Evolutionary conservation across 768 basidiomycete species (phyloP).

Genomic region (Tremella yokohamensis): DNA sequence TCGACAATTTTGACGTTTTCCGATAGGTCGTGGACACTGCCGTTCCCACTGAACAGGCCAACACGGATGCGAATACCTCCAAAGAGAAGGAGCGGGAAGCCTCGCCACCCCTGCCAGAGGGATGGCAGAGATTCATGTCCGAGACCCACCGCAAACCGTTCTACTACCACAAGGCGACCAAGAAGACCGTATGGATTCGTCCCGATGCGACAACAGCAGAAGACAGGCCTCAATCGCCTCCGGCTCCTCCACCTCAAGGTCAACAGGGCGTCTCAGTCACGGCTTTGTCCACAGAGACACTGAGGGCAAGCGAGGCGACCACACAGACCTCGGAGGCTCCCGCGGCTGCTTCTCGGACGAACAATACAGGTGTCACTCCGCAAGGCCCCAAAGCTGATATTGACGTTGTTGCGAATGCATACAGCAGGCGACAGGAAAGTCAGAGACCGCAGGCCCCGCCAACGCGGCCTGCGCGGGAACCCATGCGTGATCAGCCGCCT

Average conservation of each 20-base stretch:
- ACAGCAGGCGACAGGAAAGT: neutral
- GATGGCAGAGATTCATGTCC: slow-evolving; percentile 7
- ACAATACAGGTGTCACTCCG: neutral
- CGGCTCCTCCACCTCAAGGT: neutral
- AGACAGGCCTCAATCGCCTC: neutral
- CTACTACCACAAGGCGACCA: slow-evolving; percentile 9
- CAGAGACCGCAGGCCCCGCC: neutral
- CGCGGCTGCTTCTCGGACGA: neutral
- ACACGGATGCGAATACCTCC: neutral
- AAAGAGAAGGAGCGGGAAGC: no score
- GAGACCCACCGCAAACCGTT: slow-evolving; percentile 6
- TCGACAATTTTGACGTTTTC: neutral
- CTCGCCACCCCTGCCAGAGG: slow-evolving; percentile 5
- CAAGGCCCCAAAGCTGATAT: neutral
- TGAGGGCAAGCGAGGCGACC: neutral
- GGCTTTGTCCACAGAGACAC: neutral
- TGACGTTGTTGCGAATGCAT: neutral
- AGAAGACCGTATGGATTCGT: slow-evolving; percentile 5
- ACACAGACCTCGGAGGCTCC: neutral
- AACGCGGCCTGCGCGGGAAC: neutral
- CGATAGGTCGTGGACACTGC: neutral
- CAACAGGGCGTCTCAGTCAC: neutral
- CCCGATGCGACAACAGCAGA: neutral
- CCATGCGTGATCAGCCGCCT: neutral
- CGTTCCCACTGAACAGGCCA: neutral